phyloP scores from a whole-genome alignment of 2,329 filamentous ascomycete species.

The Rutstroemia sp. region DNA sequence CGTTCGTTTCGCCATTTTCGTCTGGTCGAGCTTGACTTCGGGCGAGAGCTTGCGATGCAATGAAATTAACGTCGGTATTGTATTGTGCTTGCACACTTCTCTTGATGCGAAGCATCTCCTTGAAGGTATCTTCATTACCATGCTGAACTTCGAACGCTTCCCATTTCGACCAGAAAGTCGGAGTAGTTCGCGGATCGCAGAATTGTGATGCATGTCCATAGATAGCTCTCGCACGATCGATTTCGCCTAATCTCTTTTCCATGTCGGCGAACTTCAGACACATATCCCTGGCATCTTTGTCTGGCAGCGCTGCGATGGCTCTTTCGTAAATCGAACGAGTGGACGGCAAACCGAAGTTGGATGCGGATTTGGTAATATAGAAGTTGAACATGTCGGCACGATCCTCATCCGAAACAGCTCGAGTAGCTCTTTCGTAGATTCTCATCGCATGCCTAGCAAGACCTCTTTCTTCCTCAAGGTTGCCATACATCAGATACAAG shows the following conservation, averaged over 20 bases:
- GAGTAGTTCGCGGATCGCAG: constrained; percentile 86
- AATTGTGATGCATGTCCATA: constrained; percentile 97
- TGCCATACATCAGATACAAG: constrained; percentile 96
- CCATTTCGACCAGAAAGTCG: constrained; percentile 93
- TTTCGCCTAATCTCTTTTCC: constrained; percentile 85
- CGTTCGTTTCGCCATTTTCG: constrained; percentile 36
- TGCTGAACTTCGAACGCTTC: constrained; percentile 96
- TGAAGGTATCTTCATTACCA: constrained; percentile 98
- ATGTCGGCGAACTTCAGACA: constrained; percentile 98
- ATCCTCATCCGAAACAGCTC: constrained; percentile 91
- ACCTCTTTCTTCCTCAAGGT: constrained; percentile 90
- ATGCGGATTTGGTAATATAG: constrained; percentile 97
- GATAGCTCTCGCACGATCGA: constrained; percentile 90
- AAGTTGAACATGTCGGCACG: constrained; percentile 98
- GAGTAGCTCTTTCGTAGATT: constrained; percentile 94
- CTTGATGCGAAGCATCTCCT: constrained; percentile 98
- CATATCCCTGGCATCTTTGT: constrained; percentile 92
- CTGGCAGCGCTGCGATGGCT: constrained; percentile 87
- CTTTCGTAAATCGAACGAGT: constrained; percentile 94
- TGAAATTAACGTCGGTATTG: constrained; percentile 98
- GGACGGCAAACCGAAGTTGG: constrained; percentile 93
- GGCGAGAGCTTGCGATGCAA: constrained; percentile 89
- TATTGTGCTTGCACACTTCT: constrained; percentile 95
- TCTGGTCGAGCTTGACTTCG: constrained; percentile 57
- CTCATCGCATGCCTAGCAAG: constrained; percentile 96